Percentiles rank a stretch among this genome's conserved stretches.
phyloP scores from a whole-genome alignment of 1,139 yeast genomes.

The Sugiyamaella pinicola region DNA sequence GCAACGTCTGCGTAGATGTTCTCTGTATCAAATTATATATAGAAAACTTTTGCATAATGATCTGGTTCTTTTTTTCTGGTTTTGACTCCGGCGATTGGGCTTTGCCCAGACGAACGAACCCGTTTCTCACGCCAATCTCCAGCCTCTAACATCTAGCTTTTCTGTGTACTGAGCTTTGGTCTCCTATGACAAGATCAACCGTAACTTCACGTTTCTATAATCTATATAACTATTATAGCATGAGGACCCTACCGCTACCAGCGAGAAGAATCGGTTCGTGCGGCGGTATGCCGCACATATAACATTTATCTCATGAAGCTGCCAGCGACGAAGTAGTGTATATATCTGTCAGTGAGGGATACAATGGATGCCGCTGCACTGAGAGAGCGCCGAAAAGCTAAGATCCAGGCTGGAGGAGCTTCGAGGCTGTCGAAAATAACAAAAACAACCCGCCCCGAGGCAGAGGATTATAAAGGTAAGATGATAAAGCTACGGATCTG shows the following conservation, averaged over 20 bases:
- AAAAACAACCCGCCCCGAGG: conserved; percentile 34
- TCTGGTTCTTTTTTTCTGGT: too few relatives aligned
- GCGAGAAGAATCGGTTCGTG: background rate
- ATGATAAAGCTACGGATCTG: background rate
- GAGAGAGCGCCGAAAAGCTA: conserved; percentile 45
- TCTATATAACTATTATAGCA: too few relatives aligned
- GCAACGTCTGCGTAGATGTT: conserved; percentile 3
- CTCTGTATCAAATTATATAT: conserved; percentile 5
- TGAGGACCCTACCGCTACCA: background rate
- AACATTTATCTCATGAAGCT: background rate
- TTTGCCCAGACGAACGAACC: too few relatives aligned
- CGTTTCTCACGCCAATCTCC: too few relatives aligned
- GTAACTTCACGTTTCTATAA: too few relatives aligned
- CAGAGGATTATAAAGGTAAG: conserved; percentile 25
- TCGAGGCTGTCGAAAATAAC: conserved; percentile 45
- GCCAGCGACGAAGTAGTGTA: background rate
- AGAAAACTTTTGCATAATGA: background rate
- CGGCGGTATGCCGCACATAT: background rate
- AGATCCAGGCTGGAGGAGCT: conserved; percentile 41
- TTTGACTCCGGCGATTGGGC: too few relatives aligned
- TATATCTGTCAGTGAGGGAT: background rate
- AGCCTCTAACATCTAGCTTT: too few relatives aligned
- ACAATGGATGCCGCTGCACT: conserved; percentile 37
- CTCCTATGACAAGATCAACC: too few relatives aligned
- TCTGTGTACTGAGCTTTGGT: too few relatives aligned